Conservation (phyloP, 1,284 basidiomycete genomes). For the Apiotrichum porosum region DNA sequence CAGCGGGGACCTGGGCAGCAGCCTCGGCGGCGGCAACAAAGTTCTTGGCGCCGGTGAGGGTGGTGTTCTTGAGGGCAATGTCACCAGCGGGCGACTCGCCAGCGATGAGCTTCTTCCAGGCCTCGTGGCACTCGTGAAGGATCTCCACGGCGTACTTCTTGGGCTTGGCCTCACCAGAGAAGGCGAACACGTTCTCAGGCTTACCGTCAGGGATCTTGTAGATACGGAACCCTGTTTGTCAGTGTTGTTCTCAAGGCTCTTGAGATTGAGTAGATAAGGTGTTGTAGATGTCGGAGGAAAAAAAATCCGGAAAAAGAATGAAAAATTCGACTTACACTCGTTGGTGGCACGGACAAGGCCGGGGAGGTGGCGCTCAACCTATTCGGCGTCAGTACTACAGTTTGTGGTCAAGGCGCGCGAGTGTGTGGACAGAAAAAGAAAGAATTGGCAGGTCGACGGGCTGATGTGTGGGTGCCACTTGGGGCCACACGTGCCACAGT, state of each 20-base stretch:
- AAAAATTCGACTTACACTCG: too few relatives aligned
- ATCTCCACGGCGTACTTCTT: slow-evolving; percentile 99
- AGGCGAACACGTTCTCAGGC: slow-evolving; percentile 98
- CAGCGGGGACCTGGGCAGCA: slow-evolving; percentile 66
- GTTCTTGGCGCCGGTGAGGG: slow-evolving; percentile 69
- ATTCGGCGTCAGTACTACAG: too few relatives aligned
- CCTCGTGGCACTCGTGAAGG: slow-evolving; percentile 97
- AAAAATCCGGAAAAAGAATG: too few relatives aligned
- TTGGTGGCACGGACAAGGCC: slow-evolving; percentile 94
- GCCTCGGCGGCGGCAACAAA: slow-evolving; percentile 63
- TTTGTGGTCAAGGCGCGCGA: too few relatives aligned
- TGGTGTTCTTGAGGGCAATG: slow-evolving; percentile 63
- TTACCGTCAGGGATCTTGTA: slow-evolving; percentile 98
- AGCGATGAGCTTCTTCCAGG: slow-evolving; percentile 88
- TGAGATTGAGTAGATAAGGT: neutral
- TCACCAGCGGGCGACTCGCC: slow-evolving; percentile 68
- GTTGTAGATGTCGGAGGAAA: too few relatives aligned
- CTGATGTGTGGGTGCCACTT: too few relatives aligned
- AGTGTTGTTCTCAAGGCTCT: neutral
- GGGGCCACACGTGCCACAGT: too few relatives aligned
- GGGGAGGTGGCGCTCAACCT: slow-evolving; percentile 96
- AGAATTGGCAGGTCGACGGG: too few relatives aligned
- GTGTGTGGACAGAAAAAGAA: too few relatives aligned
- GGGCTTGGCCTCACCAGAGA: slow-evolving; percentile 99
- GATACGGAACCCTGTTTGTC: slow-evolving; percentile 73